These are phyloP conservation scores for Suillus luteus DNA, from an alignment of 768 basidiomycete species.

Conservation along the genomic window DNA sequence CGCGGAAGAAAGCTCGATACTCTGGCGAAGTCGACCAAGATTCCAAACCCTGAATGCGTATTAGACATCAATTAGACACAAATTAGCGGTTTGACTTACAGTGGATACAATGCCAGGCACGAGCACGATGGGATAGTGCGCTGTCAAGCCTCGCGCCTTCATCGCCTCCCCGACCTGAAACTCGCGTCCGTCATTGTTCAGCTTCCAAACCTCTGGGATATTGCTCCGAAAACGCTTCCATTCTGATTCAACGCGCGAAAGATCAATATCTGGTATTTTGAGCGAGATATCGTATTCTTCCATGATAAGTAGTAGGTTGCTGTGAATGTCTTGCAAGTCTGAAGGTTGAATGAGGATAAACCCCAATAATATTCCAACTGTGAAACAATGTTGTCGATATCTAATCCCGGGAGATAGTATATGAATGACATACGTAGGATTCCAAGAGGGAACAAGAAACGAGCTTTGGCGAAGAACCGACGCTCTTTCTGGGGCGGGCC, in stretches of 20 bases:
- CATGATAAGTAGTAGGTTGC: conserved; percentile 64
- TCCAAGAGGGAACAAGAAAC: conserved; percentile 74
- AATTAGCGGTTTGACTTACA: conserved; percentile 40
- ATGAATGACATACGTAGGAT: conserved; percentile 50
- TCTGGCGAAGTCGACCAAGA: conserved; percentile 92
- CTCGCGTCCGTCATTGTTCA: conserved; percentile 78
- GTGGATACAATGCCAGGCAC: conserved; percentile 91
- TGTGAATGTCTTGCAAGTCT: conserved; percentile 68
- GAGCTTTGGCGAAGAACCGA: conserved; percentile 31
- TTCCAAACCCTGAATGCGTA: conserved; percentile 66
- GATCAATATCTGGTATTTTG: conserved; percentile 62
- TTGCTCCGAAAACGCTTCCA: conserved; percentile 67
- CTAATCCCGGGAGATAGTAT: conserved; percentile 5
- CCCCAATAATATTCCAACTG: conserved; percentile 69
- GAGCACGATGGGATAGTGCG: conserved; percentile 79
- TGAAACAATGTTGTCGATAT: conserved; percentile 7
- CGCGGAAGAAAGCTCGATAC: conserved; percentile 88
- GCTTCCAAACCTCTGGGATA: conserved; percentile 82
- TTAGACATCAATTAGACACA: background rate
- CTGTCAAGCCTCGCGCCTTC: conserved; percentile 62
- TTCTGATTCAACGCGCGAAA: conserved; percentile 69
- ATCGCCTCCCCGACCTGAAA: conserved; percentile 75
- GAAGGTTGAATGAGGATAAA: conserved; percentile 66
- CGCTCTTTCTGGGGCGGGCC: conserved; percentile 16
- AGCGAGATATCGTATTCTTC: conserved; percentile 71